Conservation (phyloP, 768 basidiomycete genomes). For the Rhodotorula kratochvilovae region DNA sequence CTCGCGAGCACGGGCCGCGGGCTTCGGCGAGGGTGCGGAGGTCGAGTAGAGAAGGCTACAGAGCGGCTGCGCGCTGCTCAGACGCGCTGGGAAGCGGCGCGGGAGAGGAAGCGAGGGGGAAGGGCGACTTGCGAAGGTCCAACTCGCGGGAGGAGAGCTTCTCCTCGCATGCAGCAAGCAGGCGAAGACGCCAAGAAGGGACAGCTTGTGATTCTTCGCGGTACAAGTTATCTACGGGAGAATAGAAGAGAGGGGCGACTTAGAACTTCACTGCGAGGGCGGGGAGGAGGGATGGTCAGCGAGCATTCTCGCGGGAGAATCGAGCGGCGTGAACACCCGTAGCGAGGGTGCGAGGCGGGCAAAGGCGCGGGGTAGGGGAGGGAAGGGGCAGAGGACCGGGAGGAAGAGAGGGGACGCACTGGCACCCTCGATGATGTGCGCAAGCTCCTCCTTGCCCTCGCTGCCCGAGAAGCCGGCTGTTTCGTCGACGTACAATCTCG, state of each 20-base stretch:
- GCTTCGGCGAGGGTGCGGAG: too few relatives aligned
- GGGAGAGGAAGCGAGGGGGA: not conserved
- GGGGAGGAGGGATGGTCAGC: too few relatives aligned
- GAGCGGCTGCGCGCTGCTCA: too few relatives aligned
- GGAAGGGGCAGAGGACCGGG: too few relatives aligned
- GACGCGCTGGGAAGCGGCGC: too few relatives aligned
- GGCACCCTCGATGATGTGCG: constrained; percentile 32
- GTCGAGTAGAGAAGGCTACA: too few relatives aligned
- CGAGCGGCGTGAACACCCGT: too few relatives aligned
- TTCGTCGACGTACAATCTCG: not conserved
- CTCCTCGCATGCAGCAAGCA: not conserved
- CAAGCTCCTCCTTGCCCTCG: constrained; percentile 30
- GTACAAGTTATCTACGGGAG: not conserved
- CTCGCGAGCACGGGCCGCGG: too few relatives aligned
- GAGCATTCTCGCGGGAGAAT: too few relatives aligned
- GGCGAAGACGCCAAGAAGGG: not conserved
- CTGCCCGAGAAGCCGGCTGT: constrained; percentile 32
- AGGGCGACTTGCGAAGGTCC: not conserved
- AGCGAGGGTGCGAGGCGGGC: too few relatives aligned
- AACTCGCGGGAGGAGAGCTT: too few relatives aligned
- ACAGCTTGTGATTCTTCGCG: not conserved
- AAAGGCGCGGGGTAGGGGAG: too few relatives aligned
- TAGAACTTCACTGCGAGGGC: constrained; percentile 14
- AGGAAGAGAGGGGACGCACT: not conserved
- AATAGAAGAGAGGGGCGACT: not conserved